Conservation (phyloP, 805 yeast genomes). For the Dipodascopsis tothii region DNA sequence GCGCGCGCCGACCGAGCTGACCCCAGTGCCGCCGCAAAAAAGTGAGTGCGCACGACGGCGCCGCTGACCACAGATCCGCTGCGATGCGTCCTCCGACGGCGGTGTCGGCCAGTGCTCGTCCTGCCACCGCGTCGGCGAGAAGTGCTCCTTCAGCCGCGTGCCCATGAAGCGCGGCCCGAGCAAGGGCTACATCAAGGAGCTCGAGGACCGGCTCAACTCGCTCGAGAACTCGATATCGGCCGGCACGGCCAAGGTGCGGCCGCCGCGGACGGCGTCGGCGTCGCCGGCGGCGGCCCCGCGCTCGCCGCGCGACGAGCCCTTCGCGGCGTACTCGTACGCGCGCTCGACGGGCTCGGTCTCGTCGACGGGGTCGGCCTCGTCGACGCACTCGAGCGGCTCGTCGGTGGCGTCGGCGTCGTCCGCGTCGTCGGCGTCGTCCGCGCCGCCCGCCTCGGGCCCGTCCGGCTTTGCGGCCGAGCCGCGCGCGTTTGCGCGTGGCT, state of each 20-base stretch:
- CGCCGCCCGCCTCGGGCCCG: too few species aligned
- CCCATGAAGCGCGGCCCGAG: conserved; percentile 60
- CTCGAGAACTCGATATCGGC: conserved; percentile 20
- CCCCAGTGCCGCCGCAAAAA: conserved; percentile 37
- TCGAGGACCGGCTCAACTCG: conserved; percentile 26
- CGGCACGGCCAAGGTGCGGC: conserved; percentile 5
- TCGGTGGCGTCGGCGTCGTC: too few species aligned
- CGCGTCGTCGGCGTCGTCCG: not conserved
- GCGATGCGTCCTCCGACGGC: conserved; percentile 32
- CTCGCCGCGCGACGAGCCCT: too few species aligned
- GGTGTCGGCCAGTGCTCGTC: conserved; percentile 39
- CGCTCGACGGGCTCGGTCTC: not conserved
- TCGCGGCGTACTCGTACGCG: not conserved
- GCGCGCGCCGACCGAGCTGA: too few species aligned
- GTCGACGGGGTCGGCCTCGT: not conserved
- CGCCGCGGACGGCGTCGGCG: conserved; percentile 2
- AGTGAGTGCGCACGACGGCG: conserved; percentile 29
- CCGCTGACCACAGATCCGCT: conserved; percentile 31
- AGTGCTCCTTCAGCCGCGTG: conserved; percentile 48
- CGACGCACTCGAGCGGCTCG: too few species aligned
- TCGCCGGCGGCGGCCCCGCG: conserved; percentile 1
- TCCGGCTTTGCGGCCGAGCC: too few species aligned
- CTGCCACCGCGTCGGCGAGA: conserved; percentile 45
- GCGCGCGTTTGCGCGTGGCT: too few species aligned
- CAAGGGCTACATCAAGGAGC: conserved; percentile 36